phyloP scores from a whole-genome alignment of 2,329 filamentous ascomycete species.

The Pseudogymnoascus sp. region DNA sequence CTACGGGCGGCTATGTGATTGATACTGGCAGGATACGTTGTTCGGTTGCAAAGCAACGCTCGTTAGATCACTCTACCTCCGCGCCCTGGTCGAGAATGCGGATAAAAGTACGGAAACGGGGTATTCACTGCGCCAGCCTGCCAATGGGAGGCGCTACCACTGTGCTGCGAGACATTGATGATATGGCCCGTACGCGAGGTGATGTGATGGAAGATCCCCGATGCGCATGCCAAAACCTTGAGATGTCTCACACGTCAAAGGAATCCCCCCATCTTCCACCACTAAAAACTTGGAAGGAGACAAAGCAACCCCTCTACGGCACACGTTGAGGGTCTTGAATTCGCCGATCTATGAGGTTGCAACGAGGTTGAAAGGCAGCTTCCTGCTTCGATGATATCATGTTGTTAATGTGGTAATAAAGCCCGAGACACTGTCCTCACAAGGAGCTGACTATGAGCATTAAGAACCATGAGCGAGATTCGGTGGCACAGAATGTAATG shows the following conservation, averaged over 20 bases:
- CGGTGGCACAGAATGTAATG: not conserved
- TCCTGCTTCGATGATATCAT: not conserved
- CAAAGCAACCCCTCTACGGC: not conserved
- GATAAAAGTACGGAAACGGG: not conserved
- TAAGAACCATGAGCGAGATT: not conserved
- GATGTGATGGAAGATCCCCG: not conserved
- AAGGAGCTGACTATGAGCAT: not conserved
- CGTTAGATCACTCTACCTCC: not conserved
- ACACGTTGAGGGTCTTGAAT: not conserved
- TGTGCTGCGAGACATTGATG: not conserved
- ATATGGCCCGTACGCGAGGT: not conserved
- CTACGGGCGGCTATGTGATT: not conserved
- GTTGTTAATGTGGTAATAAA: not conserved
- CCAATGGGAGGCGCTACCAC: not conserved
- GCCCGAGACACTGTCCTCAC: not conserved
- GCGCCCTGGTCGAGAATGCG: not conserved
- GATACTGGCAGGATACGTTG: not conserved
- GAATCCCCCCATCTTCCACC: not conserved
- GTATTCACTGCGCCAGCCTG: not conserved
- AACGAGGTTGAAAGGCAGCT: not conserved
- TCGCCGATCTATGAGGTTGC: not conserved
- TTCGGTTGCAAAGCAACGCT: not conserved
- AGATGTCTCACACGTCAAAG: constrained; percentile 3
- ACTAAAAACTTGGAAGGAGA: too few relatives aligned
- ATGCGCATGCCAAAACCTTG: not conserved